A percentile compares a stretch with the other conserved stretches of the same genome.
phyloP scores from a whole-genome alignment of 768 basidiomycete species.

The Lactifluus piperatus region DNA sequence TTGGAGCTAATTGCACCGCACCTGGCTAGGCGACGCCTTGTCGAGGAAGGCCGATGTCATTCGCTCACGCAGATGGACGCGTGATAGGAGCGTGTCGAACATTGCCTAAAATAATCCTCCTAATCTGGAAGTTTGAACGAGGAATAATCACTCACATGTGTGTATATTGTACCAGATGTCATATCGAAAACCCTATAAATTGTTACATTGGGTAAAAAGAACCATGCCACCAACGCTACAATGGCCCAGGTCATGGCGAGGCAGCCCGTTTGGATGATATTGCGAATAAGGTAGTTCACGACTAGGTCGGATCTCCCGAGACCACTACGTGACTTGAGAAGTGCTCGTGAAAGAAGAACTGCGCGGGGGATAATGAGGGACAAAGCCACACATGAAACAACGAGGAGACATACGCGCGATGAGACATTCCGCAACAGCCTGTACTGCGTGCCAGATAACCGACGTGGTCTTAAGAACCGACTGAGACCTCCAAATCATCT shows the following conservation, averaged over 20 bases:
- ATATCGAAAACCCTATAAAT: neutral
- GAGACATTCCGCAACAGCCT: neutral
- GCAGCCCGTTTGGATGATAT: neutral
- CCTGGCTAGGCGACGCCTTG: neutral
- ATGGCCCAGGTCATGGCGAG: neutral
- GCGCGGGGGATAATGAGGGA: neutral
- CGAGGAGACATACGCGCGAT: neutral
- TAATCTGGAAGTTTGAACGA: neutral
- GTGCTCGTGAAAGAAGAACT: neutral
- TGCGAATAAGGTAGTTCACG: neutral
- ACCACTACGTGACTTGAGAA: constrained; percentile 1
- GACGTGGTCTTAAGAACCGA: neutral
- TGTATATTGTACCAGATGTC: neutral
- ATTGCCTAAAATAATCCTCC: neutral
- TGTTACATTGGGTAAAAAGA: neutral
- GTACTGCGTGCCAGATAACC: neutral
- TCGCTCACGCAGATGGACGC: neutral
- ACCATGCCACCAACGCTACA: neutral
- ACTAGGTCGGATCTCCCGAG: neutral
- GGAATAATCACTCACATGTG: neutral
- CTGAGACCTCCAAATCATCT: neutral
- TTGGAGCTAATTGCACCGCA: neutral
- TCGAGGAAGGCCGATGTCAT: neutral
- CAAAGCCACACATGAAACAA: neutral
- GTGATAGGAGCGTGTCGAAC: neutral